phyloP scores from a whole-genome alignment of 495 filamentous ascomycete genomes.

The Hypoxylon lienhwacheense region DNA sequence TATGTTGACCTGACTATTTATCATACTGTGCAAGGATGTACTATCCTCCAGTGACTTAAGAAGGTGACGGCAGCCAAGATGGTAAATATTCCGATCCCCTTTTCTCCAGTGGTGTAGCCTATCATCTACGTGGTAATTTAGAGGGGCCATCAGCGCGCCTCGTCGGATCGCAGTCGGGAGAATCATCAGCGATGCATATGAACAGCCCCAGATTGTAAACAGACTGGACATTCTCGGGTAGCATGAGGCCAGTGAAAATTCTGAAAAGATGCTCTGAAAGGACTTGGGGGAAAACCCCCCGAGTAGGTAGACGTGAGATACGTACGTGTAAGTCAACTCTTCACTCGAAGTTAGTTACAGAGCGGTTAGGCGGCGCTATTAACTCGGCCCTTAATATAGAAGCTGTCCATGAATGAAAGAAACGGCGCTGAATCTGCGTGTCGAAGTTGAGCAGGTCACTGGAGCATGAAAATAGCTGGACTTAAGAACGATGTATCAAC shows the following conservation, averaged over 20 bases:
- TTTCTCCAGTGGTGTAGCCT: not conserved
- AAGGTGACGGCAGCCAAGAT: not conserved
- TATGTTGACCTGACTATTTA: constrained; percentile 19
- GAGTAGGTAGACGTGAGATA: constrained; percentile 9
- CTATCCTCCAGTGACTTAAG: constrained; percentile 12
- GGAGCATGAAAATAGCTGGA: constrained; percentile 5
- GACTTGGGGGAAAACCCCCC: not conserved
- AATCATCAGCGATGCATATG: constrained; percentile 14
- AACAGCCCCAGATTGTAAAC: constrained; percentile 1
- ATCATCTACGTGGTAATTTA: not conserved
- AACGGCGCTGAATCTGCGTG: not conserved
- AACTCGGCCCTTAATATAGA: constrained; percentile 30
- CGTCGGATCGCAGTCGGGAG: constrained; percentile 18
- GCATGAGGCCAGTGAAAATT: constrained; percentile 20
- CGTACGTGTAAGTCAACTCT: constrained; percentile 17
- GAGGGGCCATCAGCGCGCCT: constrained; percentile 12
- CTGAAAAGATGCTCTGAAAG: not conserved
- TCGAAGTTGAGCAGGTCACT: constrained; percentile 6
- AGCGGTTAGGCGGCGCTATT: constrained; percentile 12
- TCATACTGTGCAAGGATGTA: constrained; percentile 29
- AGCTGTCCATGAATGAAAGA: not conserved
- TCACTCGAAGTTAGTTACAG: constrained; percentile 6
- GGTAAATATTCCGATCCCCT: too few species aligned
- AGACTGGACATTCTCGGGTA: constrained; percentile 7
- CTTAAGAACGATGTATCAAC: constrained; percentile 6